Evolutionary conservation across 73 alveolate species (phyloP).

Genomic region (Durusdinium trenchii): DNA sequence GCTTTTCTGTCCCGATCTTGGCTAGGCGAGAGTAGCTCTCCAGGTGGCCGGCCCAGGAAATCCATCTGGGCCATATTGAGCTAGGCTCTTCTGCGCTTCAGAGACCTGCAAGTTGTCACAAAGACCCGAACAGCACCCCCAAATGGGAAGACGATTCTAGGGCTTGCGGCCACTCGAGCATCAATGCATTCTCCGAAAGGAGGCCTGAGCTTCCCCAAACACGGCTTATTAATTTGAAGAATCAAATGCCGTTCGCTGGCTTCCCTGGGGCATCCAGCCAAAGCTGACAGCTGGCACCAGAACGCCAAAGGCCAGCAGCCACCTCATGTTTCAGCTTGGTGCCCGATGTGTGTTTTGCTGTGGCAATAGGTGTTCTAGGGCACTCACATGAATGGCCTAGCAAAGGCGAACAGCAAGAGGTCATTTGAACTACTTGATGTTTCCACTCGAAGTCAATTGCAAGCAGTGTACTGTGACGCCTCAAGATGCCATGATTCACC

Average conservation of each 20-base stretch:
- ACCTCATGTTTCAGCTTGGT: neutral
- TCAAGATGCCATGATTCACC: neutral
- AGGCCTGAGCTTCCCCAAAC: slow-evolving; percentile 10
- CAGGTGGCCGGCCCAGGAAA: slow-evolving; percentile 63
- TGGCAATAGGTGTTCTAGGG: neutral
- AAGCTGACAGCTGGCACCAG: slow-evolving; percentile 92
- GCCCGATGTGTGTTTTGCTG: neutral
- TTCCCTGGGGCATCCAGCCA: neutral
- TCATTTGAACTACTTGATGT: too few relatives aligned
- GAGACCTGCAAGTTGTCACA: slow-evolving; percentile 8
- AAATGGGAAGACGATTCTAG: neutral
- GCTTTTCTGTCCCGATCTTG: too few relatives aligned
- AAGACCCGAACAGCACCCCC: neutral
- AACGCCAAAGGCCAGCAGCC: slow-evolving; percentile 63
- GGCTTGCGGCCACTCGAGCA: slow-evolving; percentile 60
- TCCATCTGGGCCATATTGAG: slow-evolving; percentile 48
- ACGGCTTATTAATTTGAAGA: neutral
- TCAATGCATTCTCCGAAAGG: slow-evolving; percentile 29
- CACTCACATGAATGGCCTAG: slow-evolving; percentile 38
- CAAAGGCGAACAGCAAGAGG: neutral
- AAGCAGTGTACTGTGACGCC: neutral
- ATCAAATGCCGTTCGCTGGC: neutral
- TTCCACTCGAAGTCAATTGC: too few relatives aligned
- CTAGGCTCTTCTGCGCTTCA: slow-evolving; percentile 36
- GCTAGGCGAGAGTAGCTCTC: too few relatives aligned